Evolutionary conservation across 371 early-diverging fungal genomes (phyloP).

Genomic region (Syncephalis fuscata): DNA sequence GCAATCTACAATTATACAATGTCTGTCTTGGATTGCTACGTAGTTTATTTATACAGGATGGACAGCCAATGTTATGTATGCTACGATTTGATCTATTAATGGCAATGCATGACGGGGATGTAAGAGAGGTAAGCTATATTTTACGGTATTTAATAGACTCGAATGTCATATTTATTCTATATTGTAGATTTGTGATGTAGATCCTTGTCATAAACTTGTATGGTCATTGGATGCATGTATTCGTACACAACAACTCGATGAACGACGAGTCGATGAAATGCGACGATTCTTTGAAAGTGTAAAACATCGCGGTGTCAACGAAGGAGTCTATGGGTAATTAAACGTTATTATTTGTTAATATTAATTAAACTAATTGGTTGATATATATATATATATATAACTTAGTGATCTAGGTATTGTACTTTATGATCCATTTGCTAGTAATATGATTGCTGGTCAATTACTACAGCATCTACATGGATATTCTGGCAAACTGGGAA

Average conservation of each 20-base stretch:
- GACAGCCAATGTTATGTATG: slow-evolving; percentile 35
- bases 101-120: slow-evolving; percentile 41
- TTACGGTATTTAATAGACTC: background rate
- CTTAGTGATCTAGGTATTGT: slow-evolving; percentile 46
- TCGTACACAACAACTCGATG: slow-evolving; percentile 42
- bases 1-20: slow-evolving; percentile 31
- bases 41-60: slow-evolving; percentile 30
- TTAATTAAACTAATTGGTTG: background rate
- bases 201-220: slow-evolving; percentile 37
- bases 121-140: slow-evolving; percentile 15
- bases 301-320: slow-evolving; percentile 14
- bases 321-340: slow-evolving; percentile 40
- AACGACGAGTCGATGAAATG: slow-evolving; percentile 36
- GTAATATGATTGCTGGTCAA: slow-evolving; percentile 23
- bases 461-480: slow-evolving; percentile 2
- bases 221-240: slow-evolving; percentile 54
- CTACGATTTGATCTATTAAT: slow-evolving; percentile 50
- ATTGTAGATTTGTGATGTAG: slow-evolving; percentile 22
- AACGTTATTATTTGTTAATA: background rate
- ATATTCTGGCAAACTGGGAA: background rate
- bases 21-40: slow-evolving; percentile 36
- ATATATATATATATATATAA: too few species aligned
- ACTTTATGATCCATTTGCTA: slow-evolving; percentile 34
- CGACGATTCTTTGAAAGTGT: slow-evolving; percentile 45
- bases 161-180: background rate